Evolutionary conservation across 2,329 filamentous ascomycete genomes (phyloP), one percentile per base, ranked within the genome.

Genomic region (Ceratocystis variospora): DNA sequence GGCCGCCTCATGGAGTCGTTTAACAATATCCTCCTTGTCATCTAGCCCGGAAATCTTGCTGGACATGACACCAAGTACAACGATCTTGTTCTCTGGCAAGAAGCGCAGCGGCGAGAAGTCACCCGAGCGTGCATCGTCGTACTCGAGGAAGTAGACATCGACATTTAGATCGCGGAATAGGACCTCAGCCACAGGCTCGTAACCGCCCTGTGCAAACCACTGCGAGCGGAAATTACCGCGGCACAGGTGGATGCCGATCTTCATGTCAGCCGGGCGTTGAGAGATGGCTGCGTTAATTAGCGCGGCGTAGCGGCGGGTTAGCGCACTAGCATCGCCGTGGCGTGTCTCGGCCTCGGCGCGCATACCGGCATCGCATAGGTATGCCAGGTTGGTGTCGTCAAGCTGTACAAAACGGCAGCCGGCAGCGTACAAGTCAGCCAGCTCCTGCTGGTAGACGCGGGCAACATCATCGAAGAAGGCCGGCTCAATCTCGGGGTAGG

Each of bases 251-350:
- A 90, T 81, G 17, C 88, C 87, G 1, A 90, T 77, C 71, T 89
- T 86, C 75, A 90, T 81, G 70, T 87, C 87, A 3, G 77, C 75
- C 0, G 87, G 86, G 0, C 84, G 79, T 69, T 79, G 78, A 28
- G 78, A 76, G 71, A 89, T 80, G 73, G 83, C 86, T 72, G 87
- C 85, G 72, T 90, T 90, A 78, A 90, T 89, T 70, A 87, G 82
- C 73, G 83, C 81, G 73, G 90, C 82, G 72, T 90, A 90, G 45
- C 82, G 79, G 70, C 87, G 82, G 63, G 90, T 81, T 69, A 89
- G 81, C 68, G 74, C 86, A 3, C 41, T 55, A 7, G 61, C 67
- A 31, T 68, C 67, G 31, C 66, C 67, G 55, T 68, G 67, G 45
- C 67, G 67, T 10, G 50, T 64, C 44, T 68, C 64, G 22, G 67